Evolutionary conservation across 148 eudicot genomes (phyloP).

Genomic region (Mesembryanthemum crystallinum): DNA sequence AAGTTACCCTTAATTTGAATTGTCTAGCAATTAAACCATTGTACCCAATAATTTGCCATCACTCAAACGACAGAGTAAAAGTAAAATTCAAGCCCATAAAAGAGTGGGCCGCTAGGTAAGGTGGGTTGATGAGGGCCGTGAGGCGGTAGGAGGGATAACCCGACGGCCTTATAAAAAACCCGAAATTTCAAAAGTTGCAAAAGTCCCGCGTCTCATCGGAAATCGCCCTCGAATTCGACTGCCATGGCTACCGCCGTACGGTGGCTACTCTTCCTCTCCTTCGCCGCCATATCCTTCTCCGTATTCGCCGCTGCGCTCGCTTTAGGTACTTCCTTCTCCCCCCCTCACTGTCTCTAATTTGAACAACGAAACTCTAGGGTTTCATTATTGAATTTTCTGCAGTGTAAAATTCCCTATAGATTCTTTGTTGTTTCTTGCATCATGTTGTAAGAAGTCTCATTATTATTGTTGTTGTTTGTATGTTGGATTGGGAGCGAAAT

Average conservation of each 20-base stretch:
- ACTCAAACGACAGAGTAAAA: too few relatives aligned
- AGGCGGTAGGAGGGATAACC: too few relatives aligned
- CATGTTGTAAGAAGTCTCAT: too few relatives aligned
- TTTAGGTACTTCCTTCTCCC: conserved; percentile 34
- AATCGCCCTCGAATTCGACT: background rate
- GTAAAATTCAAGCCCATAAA: too few relatives aligned
- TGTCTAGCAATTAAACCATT: too few relatives aligned
- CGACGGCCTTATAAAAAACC: too few relatives aligned
- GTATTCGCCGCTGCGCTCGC: conserved; percentile 24
- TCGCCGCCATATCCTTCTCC: background rate
- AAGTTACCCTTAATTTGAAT: too few relatives aligned
- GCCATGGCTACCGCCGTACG: conserved; percentile 22
- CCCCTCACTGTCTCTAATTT: background rate
- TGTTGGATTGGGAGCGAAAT: too few relatives aligned
- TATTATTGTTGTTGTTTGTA: background rate
- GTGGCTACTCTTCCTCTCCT: conserved; percentile 21
- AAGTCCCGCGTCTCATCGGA: conserved; percentile 5
- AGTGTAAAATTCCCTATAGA: too few relatives aligned
- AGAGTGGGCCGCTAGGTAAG: too few relatives aligned
- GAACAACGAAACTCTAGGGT: conserved; percentile 16
- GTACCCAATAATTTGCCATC: too few relatives aligned
- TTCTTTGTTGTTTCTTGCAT: background rate
- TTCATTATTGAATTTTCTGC: conserved; percentile 7
- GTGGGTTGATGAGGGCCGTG: too few relatives aligned
- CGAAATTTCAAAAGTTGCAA: background rate